phyloP scores from a whole-genome alignment of 768 basidiomycete species.

The Sporobolomyces phaffii region DNA sequence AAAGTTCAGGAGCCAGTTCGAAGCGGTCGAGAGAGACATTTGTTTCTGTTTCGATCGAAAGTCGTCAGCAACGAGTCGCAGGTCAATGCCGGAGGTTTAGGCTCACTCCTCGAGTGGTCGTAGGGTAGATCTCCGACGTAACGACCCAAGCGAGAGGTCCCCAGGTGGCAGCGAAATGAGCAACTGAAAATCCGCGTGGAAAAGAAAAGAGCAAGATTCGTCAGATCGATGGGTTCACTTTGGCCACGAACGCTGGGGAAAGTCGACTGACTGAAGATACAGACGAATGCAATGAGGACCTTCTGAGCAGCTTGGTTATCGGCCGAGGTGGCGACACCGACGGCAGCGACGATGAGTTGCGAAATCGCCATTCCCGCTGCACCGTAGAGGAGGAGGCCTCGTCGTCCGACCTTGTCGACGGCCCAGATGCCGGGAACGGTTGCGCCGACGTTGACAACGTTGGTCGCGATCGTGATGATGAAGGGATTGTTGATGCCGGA shows the following conservation, averaged over 20 bases:
- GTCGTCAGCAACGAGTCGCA: too few relatives aligned
- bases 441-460: conserved; percentile 56
- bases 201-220: background rate
- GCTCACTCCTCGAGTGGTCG: conserved; percentile 59
- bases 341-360: conserved; percentile 69
- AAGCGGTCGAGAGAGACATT: conserved; percentile 66
- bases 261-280: conserved; percentile 11
- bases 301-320: conserved; percentile 51
- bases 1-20: conserved; percentile 66
- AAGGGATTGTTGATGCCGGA: conserved; percentile 50
- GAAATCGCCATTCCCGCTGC: conserved; percentile 73
- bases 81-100: too few relatives aligned
- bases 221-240: background rate
- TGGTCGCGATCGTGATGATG: conserved; percentile 63
- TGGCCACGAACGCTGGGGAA: background rate
- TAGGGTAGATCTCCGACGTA: conserved; percentile 73
- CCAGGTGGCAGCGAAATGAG: conserved; percentile 55
- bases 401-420: conserved; percentile 73
- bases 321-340: conserved; percentile 50
- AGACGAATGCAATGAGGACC: conserved; percentile 32
- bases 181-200: conserved; percentile 1
- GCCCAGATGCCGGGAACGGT: conserved; percentile 50
- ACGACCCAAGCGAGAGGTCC: conserved; percentile 55
- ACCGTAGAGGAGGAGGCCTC: conserved; percentile 69
- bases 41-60: conserved; percentile 54